Evolutionary conservation across 2,329 filamentous ascomycete species (phyloP).

Genomic region (Bipolaris zeicola): DNA sequence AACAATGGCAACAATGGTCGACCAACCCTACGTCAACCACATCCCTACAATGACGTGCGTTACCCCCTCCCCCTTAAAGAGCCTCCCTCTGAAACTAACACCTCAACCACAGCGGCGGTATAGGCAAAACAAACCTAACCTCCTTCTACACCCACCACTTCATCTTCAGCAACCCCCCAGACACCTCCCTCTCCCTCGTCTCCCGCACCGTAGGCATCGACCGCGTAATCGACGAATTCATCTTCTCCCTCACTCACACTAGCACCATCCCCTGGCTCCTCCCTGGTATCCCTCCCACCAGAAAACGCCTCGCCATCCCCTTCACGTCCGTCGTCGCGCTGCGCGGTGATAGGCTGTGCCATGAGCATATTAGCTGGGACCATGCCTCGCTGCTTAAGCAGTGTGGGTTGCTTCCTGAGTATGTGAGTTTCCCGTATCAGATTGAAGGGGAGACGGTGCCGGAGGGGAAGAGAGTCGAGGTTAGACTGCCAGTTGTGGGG

Average conservation of each 20-base stretch:
- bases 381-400: slow-evolving; percentile 67
- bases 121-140: slow-evolving; percentile 67
- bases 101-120: slow-evolving; percentile 58
- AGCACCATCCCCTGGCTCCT: slow-evolving; percentile 43
- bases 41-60: slow-evolving; percentile 65
- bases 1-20: slow-evolving; percentile 83
- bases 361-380: slow-evolving; percentile 75
- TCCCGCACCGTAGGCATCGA: slow-evolving; percentile 75
- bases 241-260: slow-evolving; percentile 45
- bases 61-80: too few relatives aligned
- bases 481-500: slow-evolving; percentile 65
- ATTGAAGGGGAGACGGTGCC: slow-evolving; percentile 41
- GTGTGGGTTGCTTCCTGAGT: slow-evolving; percentile 67
- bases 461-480: slow-evolving; percentile 58
- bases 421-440: slow-evolving; percentile 62
- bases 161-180: slow-evolving; percentile 72
- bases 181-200: slow-evolving; percentile 70
- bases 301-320: slow-evolving; percentile 58
- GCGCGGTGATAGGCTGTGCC: slow-evolving; percentile 69
- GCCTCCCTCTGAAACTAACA: too few relatives aligned
- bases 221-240: slow-evolving; percentile 58
- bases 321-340: slow-evolving; percentile 70
- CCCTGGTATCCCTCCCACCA: slow-evolving; percentile 43
- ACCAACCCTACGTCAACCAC: slow-evolving; percentile 80
- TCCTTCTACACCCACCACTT: slow-evolving; percentile 76